Base-by-base conservation (phyloP, 2,329 filamentous ascomycete genomes). In the Botrytis tulipae region DNA sequence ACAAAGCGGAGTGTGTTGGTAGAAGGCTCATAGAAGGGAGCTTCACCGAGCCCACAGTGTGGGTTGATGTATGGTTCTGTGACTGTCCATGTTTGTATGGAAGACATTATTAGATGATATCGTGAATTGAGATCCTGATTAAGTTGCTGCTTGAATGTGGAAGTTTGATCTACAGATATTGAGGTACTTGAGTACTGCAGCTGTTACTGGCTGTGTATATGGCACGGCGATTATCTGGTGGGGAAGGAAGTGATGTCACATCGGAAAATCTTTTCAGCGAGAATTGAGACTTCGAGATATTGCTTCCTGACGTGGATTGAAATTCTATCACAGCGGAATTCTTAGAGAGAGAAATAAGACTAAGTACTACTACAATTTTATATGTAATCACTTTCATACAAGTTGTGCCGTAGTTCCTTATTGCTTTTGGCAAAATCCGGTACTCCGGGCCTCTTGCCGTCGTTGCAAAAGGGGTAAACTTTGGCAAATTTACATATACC, bases 1-100 rank as follows among this genome's bases (percentile, higher is more conserved):
- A 95, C 89, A 81, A 94, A 94, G 76, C 93, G 92, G 74, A 95
- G 84, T 65, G 85, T 87, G 81, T 92, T 87, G 69, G 87, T 89
- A 35, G 83, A 84, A 74, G 87, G 84, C 81, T 94, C 92, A 84
- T 90, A 93, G 83, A 90, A 93, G 1, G 92, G 92, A 0, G 88
- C 93, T 82, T 95, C 93, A 76, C 91, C 92, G 44, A 95, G 86
- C 22, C 84, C 85, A 83, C 91, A 93, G 76, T 88, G 86, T 72
- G 88, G 83, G 77, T 90, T 84, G 75, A 95, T 85, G 79, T 84
- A 88, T 4, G 80, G 81, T 68, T 86, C 84, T 69, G 82, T 82
- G 67, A 86, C 83, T n/a, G 80, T 83, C 85, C 85, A 86, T 76
- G 78, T 82, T 74, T 84, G 80, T 74, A 84, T 78, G 78, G 42